Evolutionary conservation across 2,329 filamentous ascomycete genomes (phyloP), one percentile per base, ranked within the genome.

Genomic region (Trichoderma hamatum): DNA sequence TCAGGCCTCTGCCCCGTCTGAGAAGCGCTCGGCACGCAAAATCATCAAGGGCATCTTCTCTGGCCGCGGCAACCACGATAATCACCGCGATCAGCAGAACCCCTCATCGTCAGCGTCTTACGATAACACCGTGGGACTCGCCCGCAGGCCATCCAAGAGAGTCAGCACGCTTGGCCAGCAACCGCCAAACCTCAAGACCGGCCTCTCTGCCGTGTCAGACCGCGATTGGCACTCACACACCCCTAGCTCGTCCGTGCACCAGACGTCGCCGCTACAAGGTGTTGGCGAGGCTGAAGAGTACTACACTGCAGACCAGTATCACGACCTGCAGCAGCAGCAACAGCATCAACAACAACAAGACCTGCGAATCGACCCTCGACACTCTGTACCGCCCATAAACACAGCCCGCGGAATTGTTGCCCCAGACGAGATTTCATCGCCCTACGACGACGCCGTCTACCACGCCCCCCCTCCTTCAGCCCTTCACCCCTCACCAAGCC

Each of bases 111-210:
- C 76, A 78, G 59, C 77, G 75, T 66, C 74, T 75, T 84, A 86
- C 82, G 84, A 85, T 75, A 85, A 84, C 74, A 81, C 80, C 70
- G 72, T 78, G 59, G 82, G 83, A 62, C 78, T 88, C 59, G 81
- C 78, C 72, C 86, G 86, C 72, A 82, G 85, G 72, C 82, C 84
- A 36, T 90, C 88, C 55, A 89, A 87, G 80, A 83, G 86, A 74
- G 79, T 85, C 76, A 59, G 63, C 54, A 49, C 46, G 19, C 54
- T 49, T 54, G 85, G 85, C 82, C 82, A 84, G 71, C 78, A 77
- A 68, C 80, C 82, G 28, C 80, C 82, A 39, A 75, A 78, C 73
- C 73, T 84, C 72, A 81, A 82, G 74, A 84, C 83, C 43, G 80
- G 77, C 71, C 73, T 79, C 71, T 77, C 80, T 69, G 70, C 75